Base-by-base conservation (phyloP, 768 basidiomycete species). In the Lentinula aciculospora region DNA sequence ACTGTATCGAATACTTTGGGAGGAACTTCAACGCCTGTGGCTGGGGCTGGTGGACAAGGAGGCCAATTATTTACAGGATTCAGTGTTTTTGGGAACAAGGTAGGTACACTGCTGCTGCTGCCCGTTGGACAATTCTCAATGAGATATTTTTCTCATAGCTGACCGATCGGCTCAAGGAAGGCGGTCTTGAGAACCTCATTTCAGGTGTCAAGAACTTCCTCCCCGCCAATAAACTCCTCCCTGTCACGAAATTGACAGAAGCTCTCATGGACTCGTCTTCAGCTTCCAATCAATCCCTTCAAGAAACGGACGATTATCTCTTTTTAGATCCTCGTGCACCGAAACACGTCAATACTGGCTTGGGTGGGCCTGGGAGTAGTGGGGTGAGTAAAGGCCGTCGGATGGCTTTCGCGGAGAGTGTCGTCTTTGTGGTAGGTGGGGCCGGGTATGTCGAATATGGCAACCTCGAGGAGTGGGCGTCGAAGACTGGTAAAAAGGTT, bases 201-300 rank as follows among this genome's bases (percentile, higher is more conserved):
- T 95, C 94, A 0, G 96, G 95, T 37, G 97, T 99, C 65, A 97
- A 96, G 70, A 98, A 97, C 73, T 94, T 99, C 78, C 73, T 99
- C 17, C 97, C 97, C 0, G 88, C 92, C 2, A 92, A 94, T 68
- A 96, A 99, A 72, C 82, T 97, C 37, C 81, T 97, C 49, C 88
- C 93, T 10, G 85, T 96, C 46, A 98, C 97, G 0, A 86, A 97
- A 10, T 78, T 99, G 31, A 87, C 91, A 1, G 97, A 98, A 67
- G 96, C 97, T 21, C 78, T 99, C 28, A 98, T 98, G 95, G 97
- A 99, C 68, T 95, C 97, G 0, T 87, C 94, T 0, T 81, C 89
- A 1, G 97, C 94, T 2, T 90, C 92, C 27, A 95, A 94, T 59
- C 91, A 95, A 68, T 98, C 97, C 4, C 72, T 99, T 32, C 89